Percentiles rank a stretch among this genome's conserved stretches.
Evolutionary conservation across 371 early-diverging fungal species (phyloP).

Genomic region (Syncephalastrum racemosum): DNA sequence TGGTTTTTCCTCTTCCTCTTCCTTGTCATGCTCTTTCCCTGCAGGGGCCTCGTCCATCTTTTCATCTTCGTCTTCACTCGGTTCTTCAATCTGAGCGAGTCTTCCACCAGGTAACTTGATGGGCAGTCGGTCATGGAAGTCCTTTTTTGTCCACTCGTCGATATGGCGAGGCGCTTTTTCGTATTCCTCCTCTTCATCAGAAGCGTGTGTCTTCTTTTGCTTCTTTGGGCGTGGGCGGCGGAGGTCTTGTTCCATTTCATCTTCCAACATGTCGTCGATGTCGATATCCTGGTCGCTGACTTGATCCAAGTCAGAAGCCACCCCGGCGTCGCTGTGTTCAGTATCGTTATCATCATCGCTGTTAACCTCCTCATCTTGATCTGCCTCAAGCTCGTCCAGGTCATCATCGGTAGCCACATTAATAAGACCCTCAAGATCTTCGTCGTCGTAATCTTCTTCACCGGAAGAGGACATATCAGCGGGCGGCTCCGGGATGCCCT

Average conservation of each 20-base stretch:
- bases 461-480: conserved; percentile 37
- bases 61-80: conserved; percentile 26
- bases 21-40: conserved; percentile 19
- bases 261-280: conserved; percentile 17
- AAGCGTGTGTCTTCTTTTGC: conserved; percentile 23
- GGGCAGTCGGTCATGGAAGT: conserved; percentile 53
- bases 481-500: conserved; percentile 11
- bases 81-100: conserved; percentile 30
- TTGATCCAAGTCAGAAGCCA: conserved; percentile 30
- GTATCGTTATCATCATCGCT: conserved; percentile 12
- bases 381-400: conserved; percentile 25
- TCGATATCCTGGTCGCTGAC: conserved; percentile 16
- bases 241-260: conserved; percentile 13
- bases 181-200: conserved; percentile 66
- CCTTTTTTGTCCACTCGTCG: conserved; percentile 55
- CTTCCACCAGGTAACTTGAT: conserved; percentile 68
- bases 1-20: conserved; percentile 17
- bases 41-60: conserved; percentile 5
- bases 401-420: too few species aligned
- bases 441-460: conserved; percentile 43
- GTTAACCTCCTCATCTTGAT: conserved; percentile 33
- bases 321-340: conserved; percentile 23
- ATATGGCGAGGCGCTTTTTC: conserved; percentile 59
- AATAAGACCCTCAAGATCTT: conserved; percentile 4
- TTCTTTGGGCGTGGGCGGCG: conserved; percentile 12